Conservation (phyloP, 805 yeast genomes). For the Metahyphopichia silvanorum region DNA sequence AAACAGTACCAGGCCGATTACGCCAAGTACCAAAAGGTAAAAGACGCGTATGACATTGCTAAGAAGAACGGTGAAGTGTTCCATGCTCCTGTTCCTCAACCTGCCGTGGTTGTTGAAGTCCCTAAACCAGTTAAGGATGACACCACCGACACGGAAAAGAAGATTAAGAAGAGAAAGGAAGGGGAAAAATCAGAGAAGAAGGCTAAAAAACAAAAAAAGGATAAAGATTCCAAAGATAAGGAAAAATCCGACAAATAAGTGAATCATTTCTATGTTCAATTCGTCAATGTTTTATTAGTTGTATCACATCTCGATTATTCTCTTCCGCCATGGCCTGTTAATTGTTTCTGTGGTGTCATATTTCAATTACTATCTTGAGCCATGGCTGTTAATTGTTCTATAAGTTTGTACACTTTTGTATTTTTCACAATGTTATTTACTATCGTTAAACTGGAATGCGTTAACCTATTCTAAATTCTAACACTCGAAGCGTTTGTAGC, state of each 20-base stretch:
- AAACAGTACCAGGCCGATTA: constrained; percentile 50
- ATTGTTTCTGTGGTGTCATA: too few species aligned
- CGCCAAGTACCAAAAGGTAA: constrained; percentile 28
- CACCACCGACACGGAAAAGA: constrained; percentile 32
- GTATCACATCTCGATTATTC: too few species aligned
- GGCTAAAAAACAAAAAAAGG: constrained; percentile 3
- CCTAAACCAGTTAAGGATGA: constrained; percentile 3
- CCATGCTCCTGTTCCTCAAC: constrained; percentile 9
- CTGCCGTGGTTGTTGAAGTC: constrained; percentile 9
- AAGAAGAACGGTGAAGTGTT: constrained; percentile 16
- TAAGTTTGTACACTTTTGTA: too few species aligned
- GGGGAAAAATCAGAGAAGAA: constrained; percentile 15
- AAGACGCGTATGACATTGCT: constrained; percentile 32
- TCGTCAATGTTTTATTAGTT: too few species aligned
- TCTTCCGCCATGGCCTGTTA: too few species aligned
- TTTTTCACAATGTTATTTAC: too few species aligned
- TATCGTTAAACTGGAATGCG: too few species aligned
- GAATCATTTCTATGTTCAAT: too few species aligned
- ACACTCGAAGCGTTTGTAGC: too few species aligned
- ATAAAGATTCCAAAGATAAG: neutral
- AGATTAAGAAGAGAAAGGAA: constrained; percentile 32
- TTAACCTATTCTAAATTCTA: too few species aligned
- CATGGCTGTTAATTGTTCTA: too few species aligned
- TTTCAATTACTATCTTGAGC: too few species aligned
- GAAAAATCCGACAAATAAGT: constrained; percentile 3